Conservation (phyloP, 2,329 filamentous ascomycete genomes). For the Magnaporthales sp. region DNA sequence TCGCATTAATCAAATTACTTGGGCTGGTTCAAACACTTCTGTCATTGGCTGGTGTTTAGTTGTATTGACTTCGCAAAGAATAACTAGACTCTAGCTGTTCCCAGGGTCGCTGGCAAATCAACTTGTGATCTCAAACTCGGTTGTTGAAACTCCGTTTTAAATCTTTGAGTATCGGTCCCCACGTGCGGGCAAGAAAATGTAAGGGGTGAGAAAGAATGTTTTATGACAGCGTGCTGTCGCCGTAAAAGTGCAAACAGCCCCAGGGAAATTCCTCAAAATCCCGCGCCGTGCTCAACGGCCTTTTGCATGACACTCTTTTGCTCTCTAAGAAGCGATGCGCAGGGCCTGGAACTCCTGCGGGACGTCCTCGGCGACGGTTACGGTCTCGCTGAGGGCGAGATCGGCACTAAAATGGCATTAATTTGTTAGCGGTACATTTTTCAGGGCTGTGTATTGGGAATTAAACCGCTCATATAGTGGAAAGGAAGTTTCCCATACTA, state of each 20-base stretch:
- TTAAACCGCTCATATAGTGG: neutral
- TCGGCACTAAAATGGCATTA: neutral
- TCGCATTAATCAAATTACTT: neutral
- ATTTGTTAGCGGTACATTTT: neutral
- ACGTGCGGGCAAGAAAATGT: neutral
- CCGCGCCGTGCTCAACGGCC: neutral
- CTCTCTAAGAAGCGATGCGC: neutral
- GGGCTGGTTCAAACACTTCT: neutral
- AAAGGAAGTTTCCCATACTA: neutral
- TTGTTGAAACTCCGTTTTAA: neutral
- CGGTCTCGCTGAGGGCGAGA: neutral
- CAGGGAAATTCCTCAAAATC: neutral
- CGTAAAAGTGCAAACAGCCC: neutral
- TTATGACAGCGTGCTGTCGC: neutral
- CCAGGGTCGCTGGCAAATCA: neutral
- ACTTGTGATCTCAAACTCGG: neutral
- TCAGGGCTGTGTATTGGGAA: neutral
- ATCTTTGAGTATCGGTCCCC: neutral
- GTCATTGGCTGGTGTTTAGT: neutral
- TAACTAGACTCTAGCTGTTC: neutral
- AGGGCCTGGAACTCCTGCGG: neutral
- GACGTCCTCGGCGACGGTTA: neutral
- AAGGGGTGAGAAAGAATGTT: neutral
- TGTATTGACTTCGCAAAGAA: neutral
- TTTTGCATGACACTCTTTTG: neutral